phyloP scores from a whole-genome alignment of 352 stramenopile genomes.

The Hyphochytrium catenoides region DNA sequence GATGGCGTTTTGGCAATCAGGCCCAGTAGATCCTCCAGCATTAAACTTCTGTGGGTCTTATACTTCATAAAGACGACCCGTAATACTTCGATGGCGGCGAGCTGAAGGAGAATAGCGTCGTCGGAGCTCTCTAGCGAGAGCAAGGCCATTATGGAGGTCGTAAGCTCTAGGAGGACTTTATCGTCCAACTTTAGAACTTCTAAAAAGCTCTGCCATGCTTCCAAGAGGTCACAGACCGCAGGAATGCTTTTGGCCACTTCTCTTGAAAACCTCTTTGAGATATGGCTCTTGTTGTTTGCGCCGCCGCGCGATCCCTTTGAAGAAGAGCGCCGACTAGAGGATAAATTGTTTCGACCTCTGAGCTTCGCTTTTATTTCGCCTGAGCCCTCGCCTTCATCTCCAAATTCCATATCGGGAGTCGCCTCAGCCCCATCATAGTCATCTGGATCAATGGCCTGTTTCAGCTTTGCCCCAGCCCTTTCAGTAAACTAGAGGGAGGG shows the following conservation, averaged over 20 bases:
- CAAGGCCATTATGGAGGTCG: slow-evolving; percentile 28
- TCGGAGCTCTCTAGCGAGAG: slow-evolving; percentile 36
- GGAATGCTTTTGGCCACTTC: slow-evolving; percentile 23
- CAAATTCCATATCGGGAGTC: slow-evolving; percentile 9
- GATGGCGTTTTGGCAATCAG: slow-evolving; percentile 49
- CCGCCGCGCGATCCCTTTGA: slow-evolving; percentile 8
- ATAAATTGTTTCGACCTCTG: not conserved
- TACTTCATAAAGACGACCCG: slow-evolving; percentile 38
- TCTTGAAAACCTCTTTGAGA: slow-evolving; percentile 4
- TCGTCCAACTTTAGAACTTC: slow-evolving; percentile 37
- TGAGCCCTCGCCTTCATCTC: slow-evolving; percentile 12
- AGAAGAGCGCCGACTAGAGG: not conserved
- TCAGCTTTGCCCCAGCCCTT: not conserved
- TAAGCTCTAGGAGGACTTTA: slow-evolving; percentile 39
- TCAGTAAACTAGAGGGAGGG: not conserved
- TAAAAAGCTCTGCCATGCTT: slow-evolving; percentile 29
- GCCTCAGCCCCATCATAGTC: slow-evolving; percentile 38
- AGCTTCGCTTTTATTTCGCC: slow-evolving; percentile 10
- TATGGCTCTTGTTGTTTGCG: slow-evolving; percentile 7
- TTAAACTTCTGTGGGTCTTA: slow-evolving; percentile 20
- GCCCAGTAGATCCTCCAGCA: slow-evolving; percentile 36
- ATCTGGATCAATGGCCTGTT: slow-evolving; percentile 16
- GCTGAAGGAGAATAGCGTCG: slow-evolving; percentile 29
- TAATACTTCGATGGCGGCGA: slow-evolving; percentile 25
- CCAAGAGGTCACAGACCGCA: slow-evolving; percentile 37